Base-by-base conservation (phyloP, 768 basidiomycete species). In the Gloeopeniophorella convolvens region DNA sequence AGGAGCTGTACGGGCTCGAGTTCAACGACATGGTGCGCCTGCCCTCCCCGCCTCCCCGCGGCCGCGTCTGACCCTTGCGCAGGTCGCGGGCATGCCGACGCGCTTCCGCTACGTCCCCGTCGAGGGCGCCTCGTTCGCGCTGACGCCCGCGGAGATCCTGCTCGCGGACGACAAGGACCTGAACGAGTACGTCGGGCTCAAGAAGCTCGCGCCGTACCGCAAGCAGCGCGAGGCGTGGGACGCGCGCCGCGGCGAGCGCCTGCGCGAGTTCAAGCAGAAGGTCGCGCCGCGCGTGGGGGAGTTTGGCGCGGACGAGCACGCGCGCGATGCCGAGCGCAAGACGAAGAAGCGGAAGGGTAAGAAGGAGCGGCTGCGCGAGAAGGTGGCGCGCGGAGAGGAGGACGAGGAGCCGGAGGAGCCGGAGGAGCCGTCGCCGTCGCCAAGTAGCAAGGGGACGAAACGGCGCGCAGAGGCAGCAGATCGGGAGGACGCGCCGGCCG, bases 141-240 rank as follows among this genome's bases (percentile, higher is more conserved):
- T 99, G 34, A 77, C 82, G 1, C 80, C 95, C 0, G 80, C 75
- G 4, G 94, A 99, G 60, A 89, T 98, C 55, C 74, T 99, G 21
- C 76, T 90, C 61, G 93, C 95, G 5, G 89, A 84, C 3, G 95
- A 99, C 67, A 74, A 81, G 48, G 96, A 99, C 63, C 77, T 99
- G 42, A 99, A 98, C 68, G 76, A 88, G 50, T 91, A 91, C 66
- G 78, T 95, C 68, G 79, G 85, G 36, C 72, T 98, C 60, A 95
- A 90, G 69, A 86, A 87, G 65, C 77, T 90, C 57, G 96, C 95
- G 13, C 90, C 96, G 5, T 98, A 97, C 66, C 81, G 89, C 35
- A 72, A 78, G 39, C 74, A 77, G 24, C 71, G 66, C 59, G 67
- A 62, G n/a, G 71, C 66, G 27, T 90, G 83, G 82, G 86, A 87